A percentile compares a stretch with the other conserved stretches of the same genome.
phyloP scores from a whole-genome alignment of 257 asterid genomes.

The Capsicum rhomboideum region DNA sequence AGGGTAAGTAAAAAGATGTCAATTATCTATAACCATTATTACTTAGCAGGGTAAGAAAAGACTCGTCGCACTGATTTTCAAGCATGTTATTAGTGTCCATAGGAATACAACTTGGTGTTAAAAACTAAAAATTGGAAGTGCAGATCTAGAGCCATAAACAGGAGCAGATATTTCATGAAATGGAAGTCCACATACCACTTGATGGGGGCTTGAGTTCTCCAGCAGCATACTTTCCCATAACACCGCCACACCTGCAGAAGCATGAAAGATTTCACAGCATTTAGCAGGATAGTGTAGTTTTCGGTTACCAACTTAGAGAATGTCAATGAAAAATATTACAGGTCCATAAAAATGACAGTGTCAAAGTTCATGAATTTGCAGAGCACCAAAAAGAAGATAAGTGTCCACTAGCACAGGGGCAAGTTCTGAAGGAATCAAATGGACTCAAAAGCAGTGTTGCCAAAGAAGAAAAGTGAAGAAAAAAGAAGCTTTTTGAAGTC shows the following conservation, averaged over 20 bases:
- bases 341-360: not conserved
- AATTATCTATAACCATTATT: not conserved
- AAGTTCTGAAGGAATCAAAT: not conserved
- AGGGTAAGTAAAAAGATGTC: not conserved
- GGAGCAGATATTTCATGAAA: not conserved
- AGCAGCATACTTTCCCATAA: slow-evolving; percentile 97
- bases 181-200: slow-evolving; percentile 49
- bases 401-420: not conserved
- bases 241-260: slow-evolving; percentile 89
- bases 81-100: not conserved
- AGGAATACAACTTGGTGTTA: not conserved
- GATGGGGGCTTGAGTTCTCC: slow-evolving; percentile 97
- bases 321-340: not conserved
- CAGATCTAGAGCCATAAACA: not conserved
- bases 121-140: not conserved
- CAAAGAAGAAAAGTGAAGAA: not conserved
- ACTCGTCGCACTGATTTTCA: not conserved
- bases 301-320: not conserved
- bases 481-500: not conserved
- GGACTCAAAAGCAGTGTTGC: not conserved
- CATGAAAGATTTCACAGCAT: not conserved
- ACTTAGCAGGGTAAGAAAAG: not conserved
- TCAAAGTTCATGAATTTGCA: not conserved
- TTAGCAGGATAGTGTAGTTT: not conserved
- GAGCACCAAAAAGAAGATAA: not conserved